Percentiles rank a stretch among this genome's conserved stretches.
Conservation (phyloP, 352 stramenopile species). For the Pythium diclinum region DNA sequence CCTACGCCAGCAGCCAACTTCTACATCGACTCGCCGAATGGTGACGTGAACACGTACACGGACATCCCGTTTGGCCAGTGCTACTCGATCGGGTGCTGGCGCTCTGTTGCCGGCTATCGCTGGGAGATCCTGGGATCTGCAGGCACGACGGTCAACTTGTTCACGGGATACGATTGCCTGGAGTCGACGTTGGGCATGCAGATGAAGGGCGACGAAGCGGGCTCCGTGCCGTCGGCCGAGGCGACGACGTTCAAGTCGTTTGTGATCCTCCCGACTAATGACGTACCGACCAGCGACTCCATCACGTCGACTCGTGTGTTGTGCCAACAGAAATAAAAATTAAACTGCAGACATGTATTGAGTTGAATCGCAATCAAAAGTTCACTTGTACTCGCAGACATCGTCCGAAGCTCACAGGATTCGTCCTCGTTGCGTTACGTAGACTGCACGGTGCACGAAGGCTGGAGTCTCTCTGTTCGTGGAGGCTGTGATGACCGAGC, state of each 20-base stretch:
- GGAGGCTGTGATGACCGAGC: no score
- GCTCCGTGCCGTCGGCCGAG: not conserved
- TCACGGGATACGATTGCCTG: not conserved
- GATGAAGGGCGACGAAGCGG: not conserved
- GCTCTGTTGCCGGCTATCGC: not conserved
- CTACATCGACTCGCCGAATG: not conserved
- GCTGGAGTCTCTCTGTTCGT: no score
- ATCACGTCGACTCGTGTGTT: no score
- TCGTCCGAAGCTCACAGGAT: no score
- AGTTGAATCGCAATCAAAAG: no score
- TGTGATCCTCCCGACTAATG: no score
- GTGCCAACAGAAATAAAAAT: no score
- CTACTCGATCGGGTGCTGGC: not conserved
- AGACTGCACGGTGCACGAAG: no score
- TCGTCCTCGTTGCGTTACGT: no score
- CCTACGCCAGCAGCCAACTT: not conserved
- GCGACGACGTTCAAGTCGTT: not conserved
- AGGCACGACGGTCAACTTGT: not conserved
- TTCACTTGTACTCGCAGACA: no score
- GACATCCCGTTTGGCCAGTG: not conserved
- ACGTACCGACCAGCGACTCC: no score
- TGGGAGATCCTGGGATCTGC: not conserved
- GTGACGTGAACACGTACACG: not conserved
- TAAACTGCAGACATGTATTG: no score
- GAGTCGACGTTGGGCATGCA: not conserved